These are phyloP conservation scores for Thymus quinquecostatus DNA, from an alignment of 257 asterid genomes.

Conservation along the genomic window DNA sequence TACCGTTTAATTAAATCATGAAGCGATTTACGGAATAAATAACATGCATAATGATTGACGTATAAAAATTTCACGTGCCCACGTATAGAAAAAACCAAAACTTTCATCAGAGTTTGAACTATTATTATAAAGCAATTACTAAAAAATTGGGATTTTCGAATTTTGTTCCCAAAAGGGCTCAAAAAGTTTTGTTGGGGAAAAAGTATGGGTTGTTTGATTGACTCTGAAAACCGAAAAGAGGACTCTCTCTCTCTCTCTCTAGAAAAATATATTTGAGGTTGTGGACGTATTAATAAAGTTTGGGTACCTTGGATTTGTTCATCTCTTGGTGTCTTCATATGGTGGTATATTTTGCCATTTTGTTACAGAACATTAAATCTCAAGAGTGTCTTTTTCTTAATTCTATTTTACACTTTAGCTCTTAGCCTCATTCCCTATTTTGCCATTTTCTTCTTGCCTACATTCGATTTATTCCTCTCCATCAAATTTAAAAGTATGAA, in stretches of 20 bases:
- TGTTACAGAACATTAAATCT: constrained; percentile 46
- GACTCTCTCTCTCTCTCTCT: background rate
- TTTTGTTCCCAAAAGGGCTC: constrained; percentile 35
- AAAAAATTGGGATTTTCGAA: constrained; percentile 36
- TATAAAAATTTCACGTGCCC: constrained; percentile 44
- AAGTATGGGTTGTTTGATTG: constrained; percentile 29
- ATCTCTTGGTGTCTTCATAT: constrained; percentile 55
- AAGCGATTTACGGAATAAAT: constrained; percentile 11
- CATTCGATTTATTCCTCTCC: constrained; percentile 21
- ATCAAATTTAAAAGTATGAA: constrained; percentile 13
- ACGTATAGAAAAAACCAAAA: constrained; percentile 39
- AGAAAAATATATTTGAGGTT: constrained; percentile 9
- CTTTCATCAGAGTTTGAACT: constrained; percentile 52
- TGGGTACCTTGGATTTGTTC: constrained; percentile 67
- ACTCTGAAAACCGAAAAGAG: constrained; percentile 5
- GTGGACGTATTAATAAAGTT: constrained; percentile 47
- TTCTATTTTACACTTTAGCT: constrained; percentile 44
- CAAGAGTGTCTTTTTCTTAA: constrained; percentile 49
- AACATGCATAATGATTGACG: constrained; percentile 26
- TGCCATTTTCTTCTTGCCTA: constrained; percentile 41
- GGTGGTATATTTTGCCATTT: constrained; percentile 40
- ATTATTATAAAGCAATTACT: background rate
- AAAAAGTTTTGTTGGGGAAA: constrained; percentile 7
- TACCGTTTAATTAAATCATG: background rate
- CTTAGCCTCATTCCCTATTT: constrained; percentile 40